Evolutionary conservation across 192 early-diverging fungal species (phyloP).

Genomic region (Kickxella alabastrina): DNA sequence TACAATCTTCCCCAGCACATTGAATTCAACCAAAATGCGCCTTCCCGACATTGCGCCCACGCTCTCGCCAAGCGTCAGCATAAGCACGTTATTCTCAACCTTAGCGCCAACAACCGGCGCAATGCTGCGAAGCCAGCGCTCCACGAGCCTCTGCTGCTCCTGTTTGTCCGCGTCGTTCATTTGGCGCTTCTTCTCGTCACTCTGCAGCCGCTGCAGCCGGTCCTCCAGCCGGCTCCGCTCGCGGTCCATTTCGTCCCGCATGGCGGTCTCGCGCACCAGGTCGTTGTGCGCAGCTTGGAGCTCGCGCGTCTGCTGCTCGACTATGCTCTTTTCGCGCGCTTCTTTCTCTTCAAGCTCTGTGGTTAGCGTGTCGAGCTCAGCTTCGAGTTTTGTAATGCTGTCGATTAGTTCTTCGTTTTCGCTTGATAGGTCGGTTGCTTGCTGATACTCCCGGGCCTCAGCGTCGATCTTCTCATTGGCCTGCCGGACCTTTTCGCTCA

Average conservation of each 20-base stretch:
- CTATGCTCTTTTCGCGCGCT: conserved; percentile 24
- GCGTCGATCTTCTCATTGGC: conserved; percentile 30
- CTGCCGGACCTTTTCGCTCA: conserved; percentile 32
- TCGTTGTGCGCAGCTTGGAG: conserved; percentile 49
- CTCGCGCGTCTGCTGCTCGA: conserved; percentile 50
- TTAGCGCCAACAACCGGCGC: conserved; percentile 42
- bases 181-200: conserved; percentile 44
- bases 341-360: conserved; percentile 38
- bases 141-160: conserved; percentile 43
- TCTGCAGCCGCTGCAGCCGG: conserved; percentile 32
- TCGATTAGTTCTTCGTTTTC: conserved; percentile 28
- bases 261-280: conserved; percentile 36
- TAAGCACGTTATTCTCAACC: conserved; percentile 43
- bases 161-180: conserved; percentile 42
- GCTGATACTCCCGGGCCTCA: conserved; percentile 30
- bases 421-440: conserved; percentile 11
- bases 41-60: conserved; percentile 43
- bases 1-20: conserved; percentile 29
- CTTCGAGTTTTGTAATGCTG: conserved; percentile 27
- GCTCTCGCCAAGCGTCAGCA: conserved; percentile 44
- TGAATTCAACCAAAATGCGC: conserved; percentile 43
- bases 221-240: conserved; percentile 38
- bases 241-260: conserved; percentile 38
- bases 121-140: conserved; percentile 43
- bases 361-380: conserved; percentile 26